These are phyloP conservation scores for Tulasnella sp. DNA, from an alignment of 768 basidiomycete species.

Conservation along the genomic window DNA sequence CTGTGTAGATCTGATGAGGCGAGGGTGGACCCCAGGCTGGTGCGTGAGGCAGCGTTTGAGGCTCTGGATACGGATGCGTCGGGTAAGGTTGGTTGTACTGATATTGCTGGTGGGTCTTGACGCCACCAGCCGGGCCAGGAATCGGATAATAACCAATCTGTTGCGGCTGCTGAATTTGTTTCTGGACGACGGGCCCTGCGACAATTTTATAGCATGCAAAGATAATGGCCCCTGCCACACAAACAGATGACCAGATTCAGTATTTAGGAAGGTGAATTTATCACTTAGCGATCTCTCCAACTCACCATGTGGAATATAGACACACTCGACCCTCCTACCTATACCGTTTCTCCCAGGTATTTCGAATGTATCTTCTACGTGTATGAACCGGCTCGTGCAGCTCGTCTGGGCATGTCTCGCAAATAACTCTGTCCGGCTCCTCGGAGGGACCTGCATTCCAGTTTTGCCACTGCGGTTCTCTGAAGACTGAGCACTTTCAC, in stretches of 20 bases:
- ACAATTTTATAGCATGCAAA: slow-evolving; percentile 32
- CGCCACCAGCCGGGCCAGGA: slow-evolving; percentile 21
- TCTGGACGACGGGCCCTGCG: slow-evolving; percentile 20
- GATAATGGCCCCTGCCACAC: slow-evolving; percentile 29
- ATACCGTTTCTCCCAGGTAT: slow-evolving; percentile 30
- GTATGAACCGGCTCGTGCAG: slow-evolving; percentile 76
- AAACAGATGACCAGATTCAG: background rate
- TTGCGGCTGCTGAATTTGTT: slow-evolving; percentile 24
- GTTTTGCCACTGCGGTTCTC: background rate
- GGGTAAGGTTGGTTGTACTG: slow-evolving; percentile 1
- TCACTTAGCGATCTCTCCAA: slow-evolving; percentile 16
- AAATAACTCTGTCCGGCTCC: slow-evolving; percentile 25
- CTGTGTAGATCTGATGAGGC: background rate
- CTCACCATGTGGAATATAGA: slow-evolving; percentile 83
- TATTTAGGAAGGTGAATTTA: background rate
- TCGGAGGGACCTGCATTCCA: background rate
- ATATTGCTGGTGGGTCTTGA: background rate
- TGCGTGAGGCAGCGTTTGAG: background rate
- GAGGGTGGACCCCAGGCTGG: background rate
- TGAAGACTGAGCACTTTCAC: background rate
- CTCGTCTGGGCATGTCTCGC: slow-evolving; percentile 59
- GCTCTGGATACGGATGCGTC: background rate
- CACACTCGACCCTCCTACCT: slow-evolving; percentile 63
- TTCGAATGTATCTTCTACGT: slow-evolving; percentile 43
- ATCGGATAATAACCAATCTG: slow-evolving; percentile 27